Evolutionary conservation across 176 grass and related monocot genomes (phyloP).

Genomic region (Ensete ventricosum): DNA sequence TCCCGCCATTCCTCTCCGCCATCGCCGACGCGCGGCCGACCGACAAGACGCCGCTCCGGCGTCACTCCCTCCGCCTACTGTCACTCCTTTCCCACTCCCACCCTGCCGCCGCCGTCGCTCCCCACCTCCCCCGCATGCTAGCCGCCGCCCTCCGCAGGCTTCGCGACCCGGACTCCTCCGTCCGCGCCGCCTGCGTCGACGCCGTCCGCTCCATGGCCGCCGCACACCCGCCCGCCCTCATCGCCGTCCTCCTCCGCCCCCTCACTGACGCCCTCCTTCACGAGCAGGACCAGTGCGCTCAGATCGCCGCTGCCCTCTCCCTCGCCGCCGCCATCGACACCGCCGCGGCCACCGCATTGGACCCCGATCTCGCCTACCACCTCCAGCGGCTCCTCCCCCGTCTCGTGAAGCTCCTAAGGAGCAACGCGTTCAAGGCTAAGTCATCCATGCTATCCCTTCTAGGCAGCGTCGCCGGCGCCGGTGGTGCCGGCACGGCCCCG

Average conservation of each 20-base stretch:
- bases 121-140: conserved; percentile 63
- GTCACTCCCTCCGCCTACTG: conserved; percentile 81
- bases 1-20: conserved; percentile 50
- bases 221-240: conserved; percentile 9
- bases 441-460: conserved; percentile 73
- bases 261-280: conserved; percentile 59
- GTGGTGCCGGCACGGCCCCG: conserved; percentile 38
- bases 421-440: conserved; percentile 92
- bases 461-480: conserved; percentile 42
- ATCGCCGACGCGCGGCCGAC: conserved; percentile 73
- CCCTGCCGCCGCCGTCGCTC: conserved; percentile 44
- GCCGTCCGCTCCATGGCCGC: conserved; percentile 53
- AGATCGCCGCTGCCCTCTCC: conserved; percentile 59
- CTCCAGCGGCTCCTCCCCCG: conserved; percentile 65
- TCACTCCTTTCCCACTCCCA: conserved; percentile 47
- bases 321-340: conserved; percentile 53
- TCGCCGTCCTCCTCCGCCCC: conserved; percentile 27
- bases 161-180: conserved; percentile 86
- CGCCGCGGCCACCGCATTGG: conserved; percentile 12
- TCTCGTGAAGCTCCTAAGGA: conserved; percentile 74
- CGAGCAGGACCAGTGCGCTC: conserved; percentile 89
- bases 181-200: conserved; percentile 73
- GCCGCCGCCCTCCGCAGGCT: conserved; percentile 62
- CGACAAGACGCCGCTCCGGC: conserved; percentile 63
- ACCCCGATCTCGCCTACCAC: conserved; percentile 51